Evolutionary conservation across 768 basidiomycete genomes (phyloP), one percentile per base, ranked within the genome.

Genomic region (Mycena vitilis): DNA sequence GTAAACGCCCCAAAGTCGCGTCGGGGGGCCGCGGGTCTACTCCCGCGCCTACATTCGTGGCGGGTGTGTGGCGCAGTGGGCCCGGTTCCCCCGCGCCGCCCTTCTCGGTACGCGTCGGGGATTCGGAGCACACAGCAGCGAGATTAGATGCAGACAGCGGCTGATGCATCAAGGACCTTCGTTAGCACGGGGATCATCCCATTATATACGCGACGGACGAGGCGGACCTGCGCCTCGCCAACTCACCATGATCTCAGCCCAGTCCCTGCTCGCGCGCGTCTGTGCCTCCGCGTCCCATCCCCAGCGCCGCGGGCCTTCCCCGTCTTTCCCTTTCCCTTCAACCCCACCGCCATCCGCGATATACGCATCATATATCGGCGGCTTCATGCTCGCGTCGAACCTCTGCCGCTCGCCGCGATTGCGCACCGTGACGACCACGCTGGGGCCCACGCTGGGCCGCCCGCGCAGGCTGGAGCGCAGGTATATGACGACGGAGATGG

Each of bases 181-280:
- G 37, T 56, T 5, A 56, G 55, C 12, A 52, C 51, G 25, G 12
- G 5, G 13, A 51, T 30, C 5, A 11, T 30, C 30, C 5, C 30
- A 30, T 30, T 30, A 30, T 16, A 30, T 30, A 25, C 16, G 44
- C 44, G 44, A 15, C 15, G 44, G 44, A 40, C 40, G 40, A 45
- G 13, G 44, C 15, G 18, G 7, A 16, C 11, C 10, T 40, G 2
- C 15, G 44, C 15, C 13, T 13, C 16, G 44, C 7, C 44, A 18
- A 57, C 51, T 23, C 58, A 69, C 68, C 68, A 64, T 64, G 6
- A 69, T 69, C 15, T 64, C 63, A 7, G 54, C 63, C 68, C 68
- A 69, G 13, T 63, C 54, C 10, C 23, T 4, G 22, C 13, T 30
- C 51, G 51, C 5, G 18, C 9, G 36, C n/a, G 23, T 6, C 38